Evolutionary conservation across 2,329 filamentous ascomycete species (phyloP).

Genomic region (Claviceps purpurea): DNA sequence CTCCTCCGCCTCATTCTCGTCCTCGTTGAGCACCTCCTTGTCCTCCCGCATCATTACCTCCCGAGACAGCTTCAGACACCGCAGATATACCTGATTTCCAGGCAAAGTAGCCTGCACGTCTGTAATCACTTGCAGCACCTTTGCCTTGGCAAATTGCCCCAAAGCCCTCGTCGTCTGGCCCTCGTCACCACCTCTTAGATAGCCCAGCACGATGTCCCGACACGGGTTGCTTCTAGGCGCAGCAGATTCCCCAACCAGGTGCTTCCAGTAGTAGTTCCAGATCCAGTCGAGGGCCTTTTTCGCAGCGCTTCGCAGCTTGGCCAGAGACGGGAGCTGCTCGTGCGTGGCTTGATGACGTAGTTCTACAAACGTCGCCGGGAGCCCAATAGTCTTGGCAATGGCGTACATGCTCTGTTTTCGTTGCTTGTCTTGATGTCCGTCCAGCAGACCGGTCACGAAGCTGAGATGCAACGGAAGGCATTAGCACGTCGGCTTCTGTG

Average conservation of each 20-base stretch:
- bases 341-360: slow-evolving; percentile 83
- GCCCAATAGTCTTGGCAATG: slow-evolving; percentile 51
- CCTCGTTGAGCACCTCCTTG: slow-evolving; percentile 3
- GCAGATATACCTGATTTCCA: slow-evolving; percentile 30
- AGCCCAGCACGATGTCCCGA: slow-evolving; percentile 23
- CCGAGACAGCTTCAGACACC: slow-evolving; percentile 30
- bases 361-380: slow-evolving; percentile 74
- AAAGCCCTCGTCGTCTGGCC: slow-evolving; percentile 16
- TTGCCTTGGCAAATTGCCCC: slow-evolving; percentile 22
- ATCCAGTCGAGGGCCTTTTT: slow-evolving; percentile 67
- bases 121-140: slow-evolving; percentile 24
- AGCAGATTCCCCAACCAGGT: slow-evolving; percentile 22
- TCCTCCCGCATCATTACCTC: slow-evolving; percentile 22
- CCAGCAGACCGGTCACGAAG: slow-evolving; percentile 70
- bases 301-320: slow-evolving; percentile 57
- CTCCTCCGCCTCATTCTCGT: slow-evolving; percentile 8
- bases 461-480: slow-evolving; percentile 21
- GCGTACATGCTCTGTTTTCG: slow-evolving; percentile 62
- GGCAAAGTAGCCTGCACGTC: slow-evolving; percentile 26
- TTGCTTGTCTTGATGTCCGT: slow-evolving; percentile 55
- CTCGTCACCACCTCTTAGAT: slow-evolving; percentile 24
- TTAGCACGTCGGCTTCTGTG: neutral
- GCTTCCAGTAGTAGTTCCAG: slow-evolving; percentile 76
- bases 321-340: slow-evolving; percentile 67
- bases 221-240: slow-evolving; percentile 14